Evolutionary conservation across 176 grass and related monocot species (phyloP).

Genomic region (Pharus latifolius): DNA sequence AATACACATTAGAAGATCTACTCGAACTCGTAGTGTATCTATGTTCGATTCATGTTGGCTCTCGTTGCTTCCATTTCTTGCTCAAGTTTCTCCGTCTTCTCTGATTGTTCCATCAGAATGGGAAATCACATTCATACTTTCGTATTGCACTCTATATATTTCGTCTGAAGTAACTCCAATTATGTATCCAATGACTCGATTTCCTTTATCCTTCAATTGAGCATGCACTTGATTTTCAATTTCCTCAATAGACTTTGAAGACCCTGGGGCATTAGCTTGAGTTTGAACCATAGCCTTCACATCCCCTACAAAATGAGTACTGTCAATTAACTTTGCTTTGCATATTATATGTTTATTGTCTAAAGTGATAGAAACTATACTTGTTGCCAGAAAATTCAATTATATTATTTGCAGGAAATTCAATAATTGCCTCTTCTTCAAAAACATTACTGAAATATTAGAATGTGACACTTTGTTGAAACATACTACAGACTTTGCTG

Average conservation of each 20-base stretch:
- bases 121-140: not conserved
- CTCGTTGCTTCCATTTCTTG: not conserved
- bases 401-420: not conserved
- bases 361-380: no score
- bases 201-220: not conserved
- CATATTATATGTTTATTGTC: no score
- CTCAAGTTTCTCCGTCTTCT: not conserved
- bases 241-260: not conserved
- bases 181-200: not conserved
- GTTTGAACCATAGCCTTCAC: not conserved
- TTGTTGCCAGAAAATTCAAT: no score
- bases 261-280: not conserved
- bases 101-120: not conserved
- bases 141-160: not conserved
- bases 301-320: not conserved
- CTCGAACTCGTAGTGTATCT: not conserved
- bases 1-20: not conserved
- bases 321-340: no score
- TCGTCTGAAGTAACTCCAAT: not conserved
- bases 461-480: not conserved
- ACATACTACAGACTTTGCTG: not conserved
- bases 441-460: no score
- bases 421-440: no score
- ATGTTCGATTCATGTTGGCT: not conserved
- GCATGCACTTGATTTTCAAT: not conserved